Evolutionary conservation across 805 yeast species (phyloP), one percentile per base, ranked within the genome.

Genomic region (Saturnispora galanensis): DNA sequence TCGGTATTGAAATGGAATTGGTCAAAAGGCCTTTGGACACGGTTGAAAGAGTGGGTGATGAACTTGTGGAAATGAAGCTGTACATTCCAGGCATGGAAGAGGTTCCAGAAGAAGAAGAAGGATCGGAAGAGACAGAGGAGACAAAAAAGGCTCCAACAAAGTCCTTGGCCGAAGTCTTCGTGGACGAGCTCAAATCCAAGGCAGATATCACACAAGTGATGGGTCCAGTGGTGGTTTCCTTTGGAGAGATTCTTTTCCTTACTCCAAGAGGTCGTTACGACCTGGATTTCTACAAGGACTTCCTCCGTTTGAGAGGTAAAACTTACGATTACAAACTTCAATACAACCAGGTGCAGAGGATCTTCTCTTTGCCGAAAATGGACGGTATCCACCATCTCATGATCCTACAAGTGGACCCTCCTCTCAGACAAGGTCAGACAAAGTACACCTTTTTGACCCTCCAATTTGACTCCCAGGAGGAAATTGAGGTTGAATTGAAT

Each of bases 191-290:
- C 59, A 88, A 84, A 62, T 96, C 89, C 50, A 81, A 79, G 58
- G 98, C 98, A 16, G 90, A 85, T 56, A 84, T 93, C 58, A 97
- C 97, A 13, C 90, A 82, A 63, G 90, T 81, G 41, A 81, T 95
- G 1, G 97, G 97, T 34, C 95, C 89, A 52, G 93, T 96, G 8
- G 83, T 93, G 60, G 96, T 87, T 4, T 84, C 97, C 5, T 89
- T 90, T 67, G 77, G 84, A 41, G 97, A 90, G 56, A 79, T 89
- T 4, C 72, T 90, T 60, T 87, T 93, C 72, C 77, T 93, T 47
- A 93, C 97, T 1, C 98, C 98, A 56, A 81, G 98, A 74, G 98
- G 98, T 52, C 90, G 98, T 64, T 93, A 89, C 63, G 97, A 93
- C 63, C 84, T 93, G 55, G 97, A 90, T 64, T 82, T 93, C 80